Conservation (phyloP, 805 yeast species). For the Spathaspora passalidarum region DNA sequence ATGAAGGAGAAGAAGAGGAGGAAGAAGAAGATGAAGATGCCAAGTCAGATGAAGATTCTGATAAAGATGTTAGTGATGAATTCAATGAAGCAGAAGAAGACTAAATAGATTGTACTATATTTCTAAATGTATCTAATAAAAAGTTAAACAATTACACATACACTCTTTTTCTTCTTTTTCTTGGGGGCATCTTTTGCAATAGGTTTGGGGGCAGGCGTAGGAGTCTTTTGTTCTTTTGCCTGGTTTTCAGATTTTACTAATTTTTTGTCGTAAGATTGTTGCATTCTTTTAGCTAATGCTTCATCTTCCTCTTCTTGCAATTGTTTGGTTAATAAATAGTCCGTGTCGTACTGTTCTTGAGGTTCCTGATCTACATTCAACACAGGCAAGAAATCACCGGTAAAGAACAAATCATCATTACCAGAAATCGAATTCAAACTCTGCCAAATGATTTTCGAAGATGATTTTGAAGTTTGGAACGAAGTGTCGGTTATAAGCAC, state of each 20-base stretch:
- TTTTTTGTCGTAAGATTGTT: constrained; percentile 20
- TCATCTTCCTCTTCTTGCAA: constrained; percentile 60
- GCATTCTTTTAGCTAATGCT: constrained; percentile 45
- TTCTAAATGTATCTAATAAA: not conserved
- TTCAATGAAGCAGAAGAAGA: constrained; percentile 3
- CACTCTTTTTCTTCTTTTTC: constrained; percentile 15
- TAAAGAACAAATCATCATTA: constrained; percentile 61
- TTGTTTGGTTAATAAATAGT: constrained; percentile 38
- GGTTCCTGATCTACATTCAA: constrained; percentile 19
- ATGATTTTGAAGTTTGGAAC: constrained; percentile 36
- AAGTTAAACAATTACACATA: constrained; percentile 21
- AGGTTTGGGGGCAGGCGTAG: not conserved
- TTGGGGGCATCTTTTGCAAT: not conserved
- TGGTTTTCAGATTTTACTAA: constrained; percentile 4
- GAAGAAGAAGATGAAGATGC: constrained; percentile 13
- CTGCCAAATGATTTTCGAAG: constrained; percentile 71
- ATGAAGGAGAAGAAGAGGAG: constrained; percentile 59
- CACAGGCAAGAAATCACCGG: constrained; percentile 59
- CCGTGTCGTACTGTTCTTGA: constrained; percentile 12
- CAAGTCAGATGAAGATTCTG: constrained; percentile 11
- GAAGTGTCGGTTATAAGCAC: constrained; percentile 75
- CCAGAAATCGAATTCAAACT: constrained; percentile 67
- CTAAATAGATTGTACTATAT: not conserved
- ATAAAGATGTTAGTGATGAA: constrained; percentile 3
- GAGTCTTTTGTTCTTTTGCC: not conserved